Conservation (phyloP, 495 filamentous ascomycete genomes). For the Achaetomiella virescens region DNA sequence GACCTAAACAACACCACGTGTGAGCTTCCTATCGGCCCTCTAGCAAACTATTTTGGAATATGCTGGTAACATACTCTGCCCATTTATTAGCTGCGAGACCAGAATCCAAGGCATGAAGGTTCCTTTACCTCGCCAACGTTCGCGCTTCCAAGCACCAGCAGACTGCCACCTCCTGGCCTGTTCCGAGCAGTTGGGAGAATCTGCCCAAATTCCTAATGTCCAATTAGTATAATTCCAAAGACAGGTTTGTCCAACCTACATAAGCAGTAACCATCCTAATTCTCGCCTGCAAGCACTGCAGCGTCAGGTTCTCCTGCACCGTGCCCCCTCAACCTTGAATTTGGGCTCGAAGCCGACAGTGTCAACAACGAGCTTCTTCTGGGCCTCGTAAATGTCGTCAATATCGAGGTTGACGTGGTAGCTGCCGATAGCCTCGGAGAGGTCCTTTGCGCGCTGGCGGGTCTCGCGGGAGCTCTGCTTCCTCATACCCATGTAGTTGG, state of each 20-base stretch:
- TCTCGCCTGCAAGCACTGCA: slow-evolving; percentile 81
- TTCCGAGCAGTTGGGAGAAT: slow-evolving; percentile 43
- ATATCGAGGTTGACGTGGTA: slow-evolving; percentile 76
- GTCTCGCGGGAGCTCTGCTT: slow-evolving; percentile 67
- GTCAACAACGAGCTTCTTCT: slow-evolving; percentile 29
- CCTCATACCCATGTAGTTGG: slow-evolving; percentile 75
- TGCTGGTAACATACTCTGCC: background rate
- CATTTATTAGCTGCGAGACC: too few species aligned
- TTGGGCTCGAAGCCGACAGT: slow-evolving; percentile 39
- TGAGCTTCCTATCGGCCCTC: background rate
- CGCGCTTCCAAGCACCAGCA: slow-evolving; percentile 37
- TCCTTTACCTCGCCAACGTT: slow-evolving; percentile 43
- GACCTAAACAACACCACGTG: slow-evolving; percentile 12
- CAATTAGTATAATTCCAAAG: background rate
- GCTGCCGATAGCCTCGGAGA: slow-evolving; percentile 62
- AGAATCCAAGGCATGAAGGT: too few species aligned
- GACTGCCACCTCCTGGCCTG: slow-evolving; percentile 38
- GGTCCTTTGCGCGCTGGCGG: slow-evolving; percentile 58
- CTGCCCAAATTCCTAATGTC: slow-evolving; percentile 24
- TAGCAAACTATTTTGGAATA: background rate
- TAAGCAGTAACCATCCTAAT: slow-evolving; percentile 78
- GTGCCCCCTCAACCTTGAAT: slow-evolving; percentile 50
- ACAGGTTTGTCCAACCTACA: slow-evolving; percentile 3
- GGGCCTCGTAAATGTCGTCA: slow-evolving; percentile 50
- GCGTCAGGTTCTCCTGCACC: slow-evolving; percentile 42